These are phyloP conservation scores for Amylocarpus encephaloides DNA, from an alignment of 2,329 filamentous ascomycete genomes.

Conservation along the genomic window DNA sequence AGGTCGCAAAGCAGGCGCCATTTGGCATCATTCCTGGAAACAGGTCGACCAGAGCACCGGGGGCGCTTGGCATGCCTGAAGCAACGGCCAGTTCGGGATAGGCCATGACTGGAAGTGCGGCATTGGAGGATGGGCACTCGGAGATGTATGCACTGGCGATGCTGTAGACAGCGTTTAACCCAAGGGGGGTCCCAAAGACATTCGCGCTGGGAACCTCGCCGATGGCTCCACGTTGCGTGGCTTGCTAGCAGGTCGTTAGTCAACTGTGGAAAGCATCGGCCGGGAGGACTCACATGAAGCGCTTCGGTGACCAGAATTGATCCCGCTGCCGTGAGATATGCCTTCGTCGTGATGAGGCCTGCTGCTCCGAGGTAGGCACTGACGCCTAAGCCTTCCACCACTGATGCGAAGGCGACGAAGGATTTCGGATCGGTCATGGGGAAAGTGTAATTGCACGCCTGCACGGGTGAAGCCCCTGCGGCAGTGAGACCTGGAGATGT, in stretches of 20 bases:
- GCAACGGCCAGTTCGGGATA: slow-evolving; percentile 44
- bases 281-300: slow-evolving; percentile 39
- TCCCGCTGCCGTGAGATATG: slow-evolving; percentile 56
- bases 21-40: slow-evolving; percentile 21
- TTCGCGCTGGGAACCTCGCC: slow-evolving; percentile 49
- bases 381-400: slow-evolving; percentile 53
- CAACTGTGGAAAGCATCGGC: not conserved
- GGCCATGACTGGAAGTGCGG: slow-evolving; percentile 51
- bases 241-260: slow-evolving; percentile 31
- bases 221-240: slow-evolving; percentile 49
- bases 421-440: slow-evolving; percentile 39
- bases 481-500: slow-evolving; percentile 32
- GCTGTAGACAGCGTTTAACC: slow-evolving; percentile 54
- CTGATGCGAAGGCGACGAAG: slow-evolving; percentile 47
- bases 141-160: slow-evolving; percentile 57
- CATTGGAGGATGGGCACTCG: slow-evolving; percentile 48
- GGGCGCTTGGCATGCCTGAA: slow-evolving; percentile 18
- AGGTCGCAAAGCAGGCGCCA: slow-evolving; percentile 33
- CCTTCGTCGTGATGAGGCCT: slow-evolving; percentile 48
- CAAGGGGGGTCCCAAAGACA: slow-evolving; percentile 54
- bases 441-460: slow-evolving; percentile 52
- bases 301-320: slow-evolving; percentile 60
- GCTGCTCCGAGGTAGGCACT: slow-evolving; percentile 59
- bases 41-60: slow-evolving; percentile 24
- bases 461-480: slow-evolving; percentile 47